phyloP scores from a whole-genome alignment of 2,329 filamentous ascomycete genomes.

The Fusarium cyanostomum region DNA sequence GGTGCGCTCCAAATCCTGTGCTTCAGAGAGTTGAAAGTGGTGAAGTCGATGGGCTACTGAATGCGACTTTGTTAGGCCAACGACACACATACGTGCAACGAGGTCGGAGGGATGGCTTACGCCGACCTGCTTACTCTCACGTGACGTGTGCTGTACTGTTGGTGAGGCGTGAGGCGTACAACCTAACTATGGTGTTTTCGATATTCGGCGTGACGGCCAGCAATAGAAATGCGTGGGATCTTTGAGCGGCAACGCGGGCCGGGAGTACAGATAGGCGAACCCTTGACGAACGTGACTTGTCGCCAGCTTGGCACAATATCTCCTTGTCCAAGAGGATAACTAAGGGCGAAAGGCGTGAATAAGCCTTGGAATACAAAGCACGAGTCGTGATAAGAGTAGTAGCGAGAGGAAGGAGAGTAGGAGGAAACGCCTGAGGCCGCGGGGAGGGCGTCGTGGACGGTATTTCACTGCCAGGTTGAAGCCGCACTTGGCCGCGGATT shows the following conservation, averaged over 20 bases:
- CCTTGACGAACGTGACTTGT: conserved; percentile 26
- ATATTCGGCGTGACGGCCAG: conserved; percentile 13
- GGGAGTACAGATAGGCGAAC: conserved; percentile 21
- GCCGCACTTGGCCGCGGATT: conserved; percentile 26
- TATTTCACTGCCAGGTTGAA: conserved; percentile 49
- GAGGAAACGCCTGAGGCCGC: conserved; percentile 47
- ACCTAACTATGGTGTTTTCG: conserved; percentile 18
- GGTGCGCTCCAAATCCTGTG: conserved; percentile 14
- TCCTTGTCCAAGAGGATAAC: conserved; percentile 1
- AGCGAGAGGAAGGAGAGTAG: conserved; percentile 27
- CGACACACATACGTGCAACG: conserved; percentile 1
- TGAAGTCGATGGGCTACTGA: conserved; percentile 11
- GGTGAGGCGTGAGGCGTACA: not conserved
- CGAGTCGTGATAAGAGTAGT: conserved; percentile 11
- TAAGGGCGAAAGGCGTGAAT: not conserved
- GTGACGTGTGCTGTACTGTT: conserved; percentile 9
- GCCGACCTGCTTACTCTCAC: conserved; percentile 37
- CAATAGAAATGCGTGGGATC: conserved; percentile 13
- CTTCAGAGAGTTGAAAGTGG: not conserved
- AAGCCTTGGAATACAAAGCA: conserved; percentile 2
- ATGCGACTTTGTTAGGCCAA: conserved; percentile 19
- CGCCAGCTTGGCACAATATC: conserved; percentile 31
- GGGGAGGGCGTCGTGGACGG: conserved; percentile 46
- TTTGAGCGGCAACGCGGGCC: conserved; percentile 17
- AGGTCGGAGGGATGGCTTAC: conserved; percentile 35